These are phyloP conservation scores for Solanum aculeatissimum DNA, from an alignment of 305 asterid species.

Conservation along the genomic window DNA sequence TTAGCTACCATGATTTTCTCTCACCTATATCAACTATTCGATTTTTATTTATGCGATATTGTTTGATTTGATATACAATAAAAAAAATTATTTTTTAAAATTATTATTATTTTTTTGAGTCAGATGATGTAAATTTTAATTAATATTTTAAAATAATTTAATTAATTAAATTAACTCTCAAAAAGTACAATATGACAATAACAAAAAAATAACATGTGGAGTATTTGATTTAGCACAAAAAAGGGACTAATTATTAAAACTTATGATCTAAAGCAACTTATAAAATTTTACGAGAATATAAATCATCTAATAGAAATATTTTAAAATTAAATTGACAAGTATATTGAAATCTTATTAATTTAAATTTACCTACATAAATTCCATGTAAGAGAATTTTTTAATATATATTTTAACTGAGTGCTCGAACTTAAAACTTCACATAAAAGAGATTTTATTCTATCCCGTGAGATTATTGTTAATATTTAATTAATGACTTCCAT, in stretches of 20 bases:
- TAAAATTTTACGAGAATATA: background rate
- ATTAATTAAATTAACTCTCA: no score
- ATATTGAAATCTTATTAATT: background rate
- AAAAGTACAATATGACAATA: no score
- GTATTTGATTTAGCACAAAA: no score
- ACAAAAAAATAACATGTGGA: no score
- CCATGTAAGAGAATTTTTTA: background rate
- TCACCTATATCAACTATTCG: background rate
- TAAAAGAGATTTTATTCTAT: no score
- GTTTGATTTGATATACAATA: background rate
- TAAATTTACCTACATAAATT: background rate
- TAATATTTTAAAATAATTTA: no score
- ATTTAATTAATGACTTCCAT: background rate
- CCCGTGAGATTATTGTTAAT: no score
- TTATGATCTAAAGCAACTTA: background rate
- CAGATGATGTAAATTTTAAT: no score
- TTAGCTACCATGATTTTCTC: background rate
- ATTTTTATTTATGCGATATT: background rate
- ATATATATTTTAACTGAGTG: no score
- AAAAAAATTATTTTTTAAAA: background rate
- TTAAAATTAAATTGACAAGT: background rate
- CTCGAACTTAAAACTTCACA: fast-evolving
- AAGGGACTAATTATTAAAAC: background rate
- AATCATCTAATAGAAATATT: background rate
- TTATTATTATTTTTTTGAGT: no score